Evolutionary conservation across 2,329 filamentous ascomycete species (phyloP).

Genomic region (Huntiella decipiens): DNA sequence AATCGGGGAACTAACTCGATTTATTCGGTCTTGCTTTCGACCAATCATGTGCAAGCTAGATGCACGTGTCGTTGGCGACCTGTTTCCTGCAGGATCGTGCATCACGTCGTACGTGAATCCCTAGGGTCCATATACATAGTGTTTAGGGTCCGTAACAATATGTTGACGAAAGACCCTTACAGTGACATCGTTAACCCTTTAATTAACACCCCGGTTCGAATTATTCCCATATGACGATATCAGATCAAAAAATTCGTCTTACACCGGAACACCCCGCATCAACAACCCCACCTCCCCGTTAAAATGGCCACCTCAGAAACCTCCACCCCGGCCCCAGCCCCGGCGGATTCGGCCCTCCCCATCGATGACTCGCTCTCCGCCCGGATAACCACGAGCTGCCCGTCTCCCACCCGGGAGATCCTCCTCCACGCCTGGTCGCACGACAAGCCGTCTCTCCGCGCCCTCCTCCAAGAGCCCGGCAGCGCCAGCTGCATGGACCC

Average conservation of each 20-base stretch:
- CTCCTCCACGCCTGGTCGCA: slow-evolving; percentile 37
- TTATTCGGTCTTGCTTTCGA: neutral
- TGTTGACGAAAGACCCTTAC: no score
- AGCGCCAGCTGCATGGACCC: slow-evolving; percentile 63
- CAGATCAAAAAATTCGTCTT: no score
- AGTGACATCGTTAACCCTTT: no score
- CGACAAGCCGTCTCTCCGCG: slow-evolving; percentile 46
- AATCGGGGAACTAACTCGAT: no score
- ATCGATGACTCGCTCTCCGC: slow-evolving; percentile 31
- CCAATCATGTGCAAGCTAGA: neutral
- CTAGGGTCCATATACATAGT: no score
- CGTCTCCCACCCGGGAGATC: slow-evolving; percentile 29
- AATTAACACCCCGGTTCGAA: no score
- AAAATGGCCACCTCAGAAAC: neutral
- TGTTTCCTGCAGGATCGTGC: neutral
- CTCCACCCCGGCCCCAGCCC: neutral
- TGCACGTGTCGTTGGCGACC: slow-evolving; percentile 1
- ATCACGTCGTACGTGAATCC: no score
- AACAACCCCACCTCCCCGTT: neutral
- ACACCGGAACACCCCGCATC: neutral
- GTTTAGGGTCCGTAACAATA: no score
- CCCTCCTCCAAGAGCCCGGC: slow-evolving; percentile 44
- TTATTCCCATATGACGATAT: no score
- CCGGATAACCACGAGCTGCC: slow-evolving; percentile 35
- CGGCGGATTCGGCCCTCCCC: neutral